phyloP scores from a whole-genome alignment of 75 land plant genomes.

The Sequoia sempervirens region DNA sequence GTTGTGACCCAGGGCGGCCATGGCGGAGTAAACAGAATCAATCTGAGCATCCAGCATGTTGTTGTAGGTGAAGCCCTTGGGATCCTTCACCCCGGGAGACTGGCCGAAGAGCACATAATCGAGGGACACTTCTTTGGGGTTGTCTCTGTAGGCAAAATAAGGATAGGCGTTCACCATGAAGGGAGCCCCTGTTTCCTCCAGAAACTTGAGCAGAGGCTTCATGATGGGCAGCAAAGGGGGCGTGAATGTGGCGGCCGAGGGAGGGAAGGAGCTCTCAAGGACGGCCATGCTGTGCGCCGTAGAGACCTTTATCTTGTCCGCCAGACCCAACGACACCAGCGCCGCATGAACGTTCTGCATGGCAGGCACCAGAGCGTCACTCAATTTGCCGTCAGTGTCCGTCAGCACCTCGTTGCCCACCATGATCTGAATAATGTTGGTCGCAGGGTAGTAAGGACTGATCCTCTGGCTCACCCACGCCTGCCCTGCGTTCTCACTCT shows the following conservation, averaged over 20 bases:
- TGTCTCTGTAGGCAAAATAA: slow-evolving; percentile 38
- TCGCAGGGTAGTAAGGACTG: slow-evolving; percentile 23
- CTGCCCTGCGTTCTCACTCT: neutral
- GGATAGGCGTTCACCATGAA: slow-evolving; percentile 59
- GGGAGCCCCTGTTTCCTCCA: slow-evolving; percentile 17
- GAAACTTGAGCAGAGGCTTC: slow-evolving; percentile 29
- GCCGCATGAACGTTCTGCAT: slow-evolving; percentile 37
- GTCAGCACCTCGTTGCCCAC: slow-evolving; percentile 30
- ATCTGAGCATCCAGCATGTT: slow-evolving; percentile 54
- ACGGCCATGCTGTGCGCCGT: slow-evolving; percentile 41
- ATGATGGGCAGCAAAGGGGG: slow-evolving; percentile 17
- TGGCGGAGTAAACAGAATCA: slow-evolving; percentile 50
- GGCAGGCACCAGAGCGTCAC: slow-evolving; percentile 34
- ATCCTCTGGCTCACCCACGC: slow-evolving; percentile 20
- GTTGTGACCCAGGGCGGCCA: slow-evolving; percentile 26
- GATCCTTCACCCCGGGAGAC: slow-evolving; percentile 29
- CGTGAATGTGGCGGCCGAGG: slow-evolving; percentile 30
- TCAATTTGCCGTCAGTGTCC: slow-evolving; percentile 1
- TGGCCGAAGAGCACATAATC: slow-evolving; percentile 39
- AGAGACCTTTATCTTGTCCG: slow-evolving; percentile 27
- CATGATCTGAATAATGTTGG: slow-evolving; percentile 10
- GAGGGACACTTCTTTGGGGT: slow-evolving; percentile 35
- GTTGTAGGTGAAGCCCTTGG: slow-evolving; percentile 35
- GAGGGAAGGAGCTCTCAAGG: slow-evolving; percentile 37
- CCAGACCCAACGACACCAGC: slow-evolving; percentile 12